Evolutionary conservation across 2,329 filamentous ascomycete genomes (phyloP).

Genomic region (Epichloe gansuensis): DNA sequence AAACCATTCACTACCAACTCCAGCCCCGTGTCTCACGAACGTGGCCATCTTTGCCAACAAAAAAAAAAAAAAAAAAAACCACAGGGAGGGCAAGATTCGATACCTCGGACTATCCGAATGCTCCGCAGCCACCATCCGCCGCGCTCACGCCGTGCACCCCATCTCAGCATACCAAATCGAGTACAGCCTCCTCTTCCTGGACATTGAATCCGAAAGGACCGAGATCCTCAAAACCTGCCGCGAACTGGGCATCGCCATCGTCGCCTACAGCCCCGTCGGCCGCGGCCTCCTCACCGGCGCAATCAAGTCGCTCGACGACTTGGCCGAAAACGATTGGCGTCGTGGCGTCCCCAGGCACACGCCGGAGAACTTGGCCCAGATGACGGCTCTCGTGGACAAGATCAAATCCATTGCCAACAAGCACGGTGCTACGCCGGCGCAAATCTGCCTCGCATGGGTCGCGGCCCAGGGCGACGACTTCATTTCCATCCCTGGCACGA

Average conservation of each 20-base stretch:
- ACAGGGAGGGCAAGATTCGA: constrained; percentile 41
- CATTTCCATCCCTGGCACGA: constrained; percentile 45
- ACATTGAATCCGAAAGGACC: constrained; percentile 42
- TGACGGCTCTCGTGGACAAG: constrained; percentile 37
- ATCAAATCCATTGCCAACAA: constrained; percentile 36
- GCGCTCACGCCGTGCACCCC: constrained; percentile 36
- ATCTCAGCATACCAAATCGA: constrained; percentile 42
- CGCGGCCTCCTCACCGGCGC: constrained; percentile 44
- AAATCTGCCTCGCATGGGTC: constrained; percentile 53
- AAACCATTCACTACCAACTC: background rate
- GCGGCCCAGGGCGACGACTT: constrained; percentile 47
- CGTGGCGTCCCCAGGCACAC: constrained; percentile 9
- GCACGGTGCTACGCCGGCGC: constrained; percentile 41
- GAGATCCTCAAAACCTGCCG: constrained; percentile 40
- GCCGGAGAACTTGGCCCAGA: constrained; percentile 26
- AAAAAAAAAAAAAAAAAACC: background rate
- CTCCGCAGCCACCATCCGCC: constrained; percentile 35
- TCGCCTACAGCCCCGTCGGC: constrained; percentile 49
- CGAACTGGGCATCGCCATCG: constrained; percentile 45
- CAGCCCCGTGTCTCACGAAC: no score
- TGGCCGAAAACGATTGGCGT: constrained; percentile 30
- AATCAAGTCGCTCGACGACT: constrained; percentile 32
- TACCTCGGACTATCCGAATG: constrained; percentile 44
- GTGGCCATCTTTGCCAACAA: background rate
- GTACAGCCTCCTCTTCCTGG: constrained; percentile 40